A percentile compares a stretch with the other conserved stretches of the same genome.
These are phyloP conservation scores for Sordaria brevicollis DNA, from an alignment of 495 filamentous ascomycete species.

Conservation along the genomic window DNA sequence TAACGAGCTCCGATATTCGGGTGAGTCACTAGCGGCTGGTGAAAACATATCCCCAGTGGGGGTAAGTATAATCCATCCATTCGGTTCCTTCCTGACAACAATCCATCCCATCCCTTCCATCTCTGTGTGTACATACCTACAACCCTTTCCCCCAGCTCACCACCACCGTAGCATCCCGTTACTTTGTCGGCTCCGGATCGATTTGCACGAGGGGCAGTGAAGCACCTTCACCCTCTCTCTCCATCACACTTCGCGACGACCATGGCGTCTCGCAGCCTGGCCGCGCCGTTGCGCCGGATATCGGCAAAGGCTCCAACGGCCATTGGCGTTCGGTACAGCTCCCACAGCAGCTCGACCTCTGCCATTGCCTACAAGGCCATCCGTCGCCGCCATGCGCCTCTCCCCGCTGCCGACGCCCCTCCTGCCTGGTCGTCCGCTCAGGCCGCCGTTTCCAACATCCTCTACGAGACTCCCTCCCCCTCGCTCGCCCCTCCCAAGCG, in stretches of 20 bases:
- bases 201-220: neutral
- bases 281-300: constrained; percentile 25
- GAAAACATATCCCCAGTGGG: neutral
- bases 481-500: constrained; percentile 79
- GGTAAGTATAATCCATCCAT: neutral
- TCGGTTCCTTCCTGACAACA: neutral
- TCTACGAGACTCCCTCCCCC: constrained; percentile 91
- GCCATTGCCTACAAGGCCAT: constrained; percentile 96
- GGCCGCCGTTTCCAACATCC: constrained; percentile 91
- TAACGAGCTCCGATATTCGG: neutral
- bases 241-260: constrained; percentile 15
- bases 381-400: constrained; percentile 74
- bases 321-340: constrained; percentile 16
- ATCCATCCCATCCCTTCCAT: neutral
- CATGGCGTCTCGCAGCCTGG: constrained; percentile 35
- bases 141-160: neutral
- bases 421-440: constrained; percentile 79
- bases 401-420: constrained; percentile 64
- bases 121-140: neutral
- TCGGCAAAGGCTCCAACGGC: constrained; percentile 14
- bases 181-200: neutral
- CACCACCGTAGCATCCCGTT: neutral
- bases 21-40: neutral
- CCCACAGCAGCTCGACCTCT: constrained; percentile 62
- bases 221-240: neutral